phyloP scores from a whole-genome alignment of 257 asterid genomes.

The Capsicum pubescens region DNA sequence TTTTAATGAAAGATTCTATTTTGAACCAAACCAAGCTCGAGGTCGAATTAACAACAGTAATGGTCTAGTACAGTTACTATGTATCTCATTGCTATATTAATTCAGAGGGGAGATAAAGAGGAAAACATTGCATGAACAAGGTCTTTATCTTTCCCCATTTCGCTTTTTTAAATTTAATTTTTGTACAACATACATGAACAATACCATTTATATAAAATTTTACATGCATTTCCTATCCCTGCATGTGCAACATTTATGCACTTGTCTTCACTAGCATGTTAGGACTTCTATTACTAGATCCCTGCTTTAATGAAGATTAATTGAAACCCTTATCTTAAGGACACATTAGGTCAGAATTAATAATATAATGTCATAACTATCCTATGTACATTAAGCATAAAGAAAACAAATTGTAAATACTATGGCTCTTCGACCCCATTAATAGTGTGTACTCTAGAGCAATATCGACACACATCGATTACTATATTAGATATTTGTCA shows the following conservation, averaged over 20 bases:
- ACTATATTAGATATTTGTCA: background rate
- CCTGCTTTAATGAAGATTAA: conserved; percentile 11
- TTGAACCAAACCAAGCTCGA: too few relatives aligned
- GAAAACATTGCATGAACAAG: conserved; percentile 25
- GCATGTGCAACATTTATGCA: conserved; percentile 28
- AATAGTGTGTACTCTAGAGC: background rate
- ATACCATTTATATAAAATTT: background rate
- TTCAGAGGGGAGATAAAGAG: background rate
- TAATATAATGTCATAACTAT: background rate
- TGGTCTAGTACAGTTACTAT: too few relatives aligned
- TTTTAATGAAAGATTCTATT: too few relatives aligned
- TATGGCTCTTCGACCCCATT: background rate
- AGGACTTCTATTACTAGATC: conserved; percentile 1
- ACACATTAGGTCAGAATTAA: conserved; percentile 14
- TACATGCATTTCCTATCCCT: background rate
- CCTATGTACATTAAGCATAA: background rate
- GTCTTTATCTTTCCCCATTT: background rate
- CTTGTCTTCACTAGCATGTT: conserved; percentile 20
- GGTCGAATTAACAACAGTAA: too few relatives aligned
- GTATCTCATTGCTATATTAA: too few relatives aligned
- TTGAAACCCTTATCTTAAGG: background rate
- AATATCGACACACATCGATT: background rate
- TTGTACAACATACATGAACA: background rate
- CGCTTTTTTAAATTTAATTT: background rate
- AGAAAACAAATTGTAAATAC: background rate